These are phyloP conservation scores for Cryptosporidium sp. DNA, from an alignment of 169 alveolate genomes.

Conservation along the genomic window DNA sequence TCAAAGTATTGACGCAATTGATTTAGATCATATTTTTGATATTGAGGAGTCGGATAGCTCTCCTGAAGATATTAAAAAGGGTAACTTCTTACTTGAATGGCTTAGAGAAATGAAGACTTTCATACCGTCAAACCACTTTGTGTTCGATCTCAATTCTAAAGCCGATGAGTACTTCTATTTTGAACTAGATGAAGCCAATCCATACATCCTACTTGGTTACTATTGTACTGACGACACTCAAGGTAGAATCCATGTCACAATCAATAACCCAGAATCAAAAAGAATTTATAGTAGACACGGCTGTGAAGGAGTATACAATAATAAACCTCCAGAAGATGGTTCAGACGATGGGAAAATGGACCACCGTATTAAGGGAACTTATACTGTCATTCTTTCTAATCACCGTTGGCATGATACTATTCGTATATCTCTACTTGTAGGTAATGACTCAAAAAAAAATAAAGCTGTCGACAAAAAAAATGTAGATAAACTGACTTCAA, in stretches of 20 bases:
- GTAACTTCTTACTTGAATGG: conserved; percentile 61
- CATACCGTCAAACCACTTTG: conserved; percentile 46
- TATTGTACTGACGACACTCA: conserved; percentile 58
- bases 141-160: conserved; percentile 55
- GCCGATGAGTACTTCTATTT: conserved; percentile 68
- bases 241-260: conserved; percentile 51
- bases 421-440: conserved; percentile 45
- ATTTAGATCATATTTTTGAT: conserved; percentile 8
- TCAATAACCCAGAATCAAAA: conserved; percentile 73
- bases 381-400: conserved; percentile 56
- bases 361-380: conserved; percentile 72
- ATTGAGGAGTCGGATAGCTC: conserved; percentile 21
- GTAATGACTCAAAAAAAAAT: conserved; percentile 34
- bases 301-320: conserved; percentile 71
- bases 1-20: conserved; percentile 10
- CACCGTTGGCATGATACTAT: conserved; percentile 70
- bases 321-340: conserved; percentile 2
- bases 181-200: conserved; percentile 34
- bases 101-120: conserved; percentile 47
- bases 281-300: conserved; percentile 57
- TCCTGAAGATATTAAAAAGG: conserved; percentile 17
- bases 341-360: conserved; percentile 2
- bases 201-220: conserved; percentile 59
- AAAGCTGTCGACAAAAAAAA: conserved; percentile 61
- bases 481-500: conserved; percentile 38